A percentile compares a stretch with the other conserved stretches of the same genome.
Conservation (phyloP, 1,139 yeast species). For the Zygosaccharomyces sapae region DNA sequence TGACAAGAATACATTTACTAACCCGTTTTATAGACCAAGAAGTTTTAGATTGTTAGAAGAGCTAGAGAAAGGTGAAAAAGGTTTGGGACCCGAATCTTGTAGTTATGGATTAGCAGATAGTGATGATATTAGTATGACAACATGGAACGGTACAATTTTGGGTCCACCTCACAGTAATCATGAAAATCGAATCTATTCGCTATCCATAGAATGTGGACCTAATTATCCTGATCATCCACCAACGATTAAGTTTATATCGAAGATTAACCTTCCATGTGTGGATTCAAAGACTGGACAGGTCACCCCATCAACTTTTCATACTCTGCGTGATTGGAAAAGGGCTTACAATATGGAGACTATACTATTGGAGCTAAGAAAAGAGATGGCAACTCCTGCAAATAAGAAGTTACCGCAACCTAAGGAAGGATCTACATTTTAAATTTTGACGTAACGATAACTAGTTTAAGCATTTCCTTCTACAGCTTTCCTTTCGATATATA, state of each 20-base stretch:
- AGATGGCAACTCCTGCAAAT: slow-evolving; percentile 80
- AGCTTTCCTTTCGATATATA: background rate
- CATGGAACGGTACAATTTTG: slow-evolving; percentile 93
- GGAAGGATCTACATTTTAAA: slow-evolving; percentile 71
- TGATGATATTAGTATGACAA: slow-evolving; percentile 86
- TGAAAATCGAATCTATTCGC: slow-evolving; percentile 87
- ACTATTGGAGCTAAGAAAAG: slow-evolving; percentile 77
- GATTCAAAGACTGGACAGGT: slow-evolving; percentile 66
- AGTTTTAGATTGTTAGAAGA: slow-evolving; percentile 92
- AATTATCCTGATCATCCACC: slow-evolving; percentile 91
- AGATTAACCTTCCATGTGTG: slow-evolving; percentile 88
- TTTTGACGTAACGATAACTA: background rate
- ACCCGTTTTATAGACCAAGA: slow-evolving; percentile 62
- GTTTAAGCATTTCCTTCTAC: background rate
- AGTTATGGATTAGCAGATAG: slow-evolving; percentile 87
- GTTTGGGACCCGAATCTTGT: slow-evolving; percentile 93
- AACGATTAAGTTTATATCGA: slow-evolving; percentile 67
- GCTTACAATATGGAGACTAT: slow-evolving; percentile 88
- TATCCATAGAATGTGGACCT: slow-evolving; percentile 76
- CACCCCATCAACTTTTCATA: slow-evolving; percentile 55
- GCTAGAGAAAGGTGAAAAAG: slow-evolving; percentile 96
- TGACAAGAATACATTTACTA: slow-evolving; percentile 2
- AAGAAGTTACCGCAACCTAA: slow-evolving; percentile 86
- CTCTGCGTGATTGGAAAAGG: slow-evolving; percentile 81
- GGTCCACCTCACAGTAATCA: slow-evolving; percentile 97